Evolutionary conservation across 148 eudicot species (phyloP), one percentile per base, ranked within the genome.

Genomic region (Rhododendron ovatum): DNA sequence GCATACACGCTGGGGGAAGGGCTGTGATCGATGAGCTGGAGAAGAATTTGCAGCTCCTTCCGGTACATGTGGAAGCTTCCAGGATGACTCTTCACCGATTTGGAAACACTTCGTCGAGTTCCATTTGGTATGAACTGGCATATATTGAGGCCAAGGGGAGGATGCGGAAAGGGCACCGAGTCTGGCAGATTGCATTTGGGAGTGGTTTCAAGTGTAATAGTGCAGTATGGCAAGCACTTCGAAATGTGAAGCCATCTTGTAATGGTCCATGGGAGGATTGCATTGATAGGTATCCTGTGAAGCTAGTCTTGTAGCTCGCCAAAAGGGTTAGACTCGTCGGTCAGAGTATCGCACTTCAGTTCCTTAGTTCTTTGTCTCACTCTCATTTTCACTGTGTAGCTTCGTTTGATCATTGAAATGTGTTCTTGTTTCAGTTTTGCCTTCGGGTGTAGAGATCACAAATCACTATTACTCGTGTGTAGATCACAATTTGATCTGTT

Each of bases 1-100:
- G 86, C 81, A 84, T 84, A 4, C 84, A 82, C 22, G 84, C 84
- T 0, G 84, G 84, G 74, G 84, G 84, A 61, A 82, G 84, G 75
- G 86, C 86, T 13, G 86, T 82, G 88, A 83, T 83, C 3, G 88
- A 87, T 87, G 88, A 87, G 78, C 75, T 87, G 77, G 88, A 87
- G 78, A 87, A 87, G 88, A 87, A 87, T 77, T 28, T 87, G 82
- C 85, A 83, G 82, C 82, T 87, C 30, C 73, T 57, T 7, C 85
- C 85, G 0, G 7, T 45, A 13, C 88, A 87, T 12, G 82, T 59
- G 24, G 88, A 87, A 61, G 82, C 88, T 39, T 87, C 88, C 12
- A 35, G 86, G 55, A 87, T 86, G 87, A 80, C 87, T 80, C 84
- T 86, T 5, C 84, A 80, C 48, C 63, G 87, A 11, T 86, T 80